Conservation (phyloP, 1,139 yeast genomes). For the Yarrowia galli region DNA sequence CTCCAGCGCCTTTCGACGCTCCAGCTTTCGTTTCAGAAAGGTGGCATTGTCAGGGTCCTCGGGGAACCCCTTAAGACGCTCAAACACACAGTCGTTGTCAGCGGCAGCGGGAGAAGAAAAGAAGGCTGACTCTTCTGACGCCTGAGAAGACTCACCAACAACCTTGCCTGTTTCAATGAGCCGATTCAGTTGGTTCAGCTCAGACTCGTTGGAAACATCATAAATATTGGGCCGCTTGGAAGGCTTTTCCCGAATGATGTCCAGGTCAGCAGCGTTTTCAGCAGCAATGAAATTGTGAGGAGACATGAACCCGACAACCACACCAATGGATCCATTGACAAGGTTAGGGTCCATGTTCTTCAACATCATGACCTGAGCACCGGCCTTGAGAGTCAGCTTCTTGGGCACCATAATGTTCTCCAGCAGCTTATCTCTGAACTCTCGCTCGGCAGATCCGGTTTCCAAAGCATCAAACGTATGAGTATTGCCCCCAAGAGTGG, state of each 20-base stretch:
- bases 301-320: conserved; percentile 75
- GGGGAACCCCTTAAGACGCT: conserved; percentile 8
- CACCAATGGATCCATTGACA: conserved; percentile 94
- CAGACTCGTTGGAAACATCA: conserved; percentile 7
- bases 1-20: conserved; percentile 48
- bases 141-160: conserved; percentile 6
- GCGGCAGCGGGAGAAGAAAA: not conserved
- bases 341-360: conserved; percentile 86
- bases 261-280: conserved; percentile 41
- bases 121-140: not conserved
- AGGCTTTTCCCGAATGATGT: not conserved
- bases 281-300: conserved; percentile 56
- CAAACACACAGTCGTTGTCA: conserved; percentile 41
- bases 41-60: conserved; percentile 38
- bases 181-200: not conserved
- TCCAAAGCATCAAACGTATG: conserved; percentile 65
- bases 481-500: conserved; percentile 58
- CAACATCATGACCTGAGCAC: conserved; percentile 96
- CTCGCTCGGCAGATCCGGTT: conserved; percentile 21
- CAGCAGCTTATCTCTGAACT: conserved; percentile 47
- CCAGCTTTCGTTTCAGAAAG: conserved; percentile 40
- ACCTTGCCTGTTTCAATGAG: not conserved
- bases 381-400: conserved; percentile 67
- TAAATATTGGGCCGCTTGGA: not conserved
- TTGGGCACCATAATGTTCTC: conserved; percentile 70